Base-by-base conservation (phyloP, 208 protist genomes). In the Hexamita inflata region DNA sequence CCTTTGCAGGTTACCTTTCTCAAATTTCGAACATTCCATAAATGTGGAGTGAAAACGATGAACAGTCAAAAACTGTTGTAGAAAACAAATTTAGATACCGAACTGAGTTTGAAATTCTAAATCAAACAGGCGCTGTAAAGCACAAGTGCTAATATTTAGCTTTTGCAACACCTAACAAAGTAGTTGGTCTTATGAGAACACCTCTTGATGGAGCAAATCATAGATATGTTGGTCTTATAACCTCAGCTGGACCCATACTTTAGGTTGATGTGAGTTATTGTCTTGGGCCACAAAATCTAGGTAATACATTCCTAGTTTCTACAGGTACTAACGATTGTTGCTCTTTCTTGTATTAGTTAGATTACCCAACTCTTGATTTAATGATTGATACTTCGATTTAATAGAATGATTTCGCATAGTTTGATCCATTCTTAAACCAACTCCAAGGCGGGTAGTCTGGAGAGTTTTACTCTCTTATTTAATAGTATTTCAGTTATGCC, bases 401-500 rank as follows among this genome's bases (percentile, higher is more conserved):
- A n/a, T n/a, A n/a, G n/a, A 70, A 7, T 2, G 35, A 70, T 45
- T 45, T 70, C 9, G 35, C 64, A 11, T 40, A n/a, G 19, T 70
- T 70, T 38, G 64, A 70, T 13, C 64, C 64, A 11, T 70, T 70
- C n/a, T 42, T 38, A 45, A 38, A n/a, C 28, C 64, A 70, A 34
- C 35, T 70, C 2, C 19, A 70, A 34, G 64, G 64, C 32, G 64
- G 64, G 30, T 19, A 15, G 38, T 30, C 64, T 24, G 64, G 64
- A 11, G 30, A 70, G 9, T 70, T 45, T 38, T 49, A 70, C n/a
- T n/a, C 9, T 24, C 19, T 45, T 4, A 70, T 70, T 49, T 38
- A 70, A 38, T 7, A 70, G 30, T 70, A 70, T 34, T 70, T 70
- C n/a, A 45, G 32, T 4, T 70, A 70, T 70, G 64, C 64, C 9